Conservation (phyloP, 163 green algal genomes). For the Scenedesmus sp. region DNA sequence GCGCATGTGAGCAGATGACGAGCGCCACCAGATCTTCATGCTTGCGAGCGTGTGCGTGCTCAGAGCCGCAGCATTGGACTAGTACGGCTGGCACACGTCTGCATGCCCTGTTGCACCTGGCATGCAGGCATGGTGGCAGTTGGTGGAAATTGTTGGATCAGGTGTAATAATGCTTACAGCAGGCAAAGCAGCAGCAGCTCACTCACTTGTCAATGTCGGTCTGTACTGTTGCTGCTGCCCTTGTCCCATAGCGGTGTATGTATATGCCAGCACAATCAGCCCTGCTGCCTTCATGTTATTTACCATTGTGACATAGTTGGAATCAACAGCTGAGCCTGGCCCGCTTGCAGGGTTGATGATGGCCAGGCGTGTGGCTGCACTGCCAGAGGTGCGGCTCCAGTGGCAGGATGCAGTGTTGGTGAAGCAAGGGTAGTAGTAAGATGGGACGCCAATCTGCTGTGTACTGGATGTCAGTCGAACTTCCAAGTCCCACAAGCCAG, state of each 20-base stretch:
- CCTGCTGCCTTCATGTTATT: conserved; percentile 2
- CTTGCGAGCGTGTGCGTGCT: too few relatives aligned
- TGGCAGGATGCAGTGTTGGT: neutral
- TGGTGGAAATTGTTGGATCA: too few relatives aligned
- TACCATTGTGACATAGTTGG: neutral
- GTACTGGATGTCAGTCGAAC: neutral
- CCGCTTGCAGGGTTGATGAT: conserved; percentile 10
- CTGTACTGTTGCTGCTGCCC: neutral
- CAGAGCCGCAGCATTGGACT: too few relatives aligned
- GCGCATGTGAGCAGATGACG: too few relatives aligned
- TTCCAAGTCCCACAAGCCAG: conserved; percentile 6
- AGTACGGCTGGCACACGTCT: too few relatives aligned
- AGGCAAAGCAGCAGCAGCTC: neutral
- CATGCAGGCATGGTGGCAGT: too few relatives aligned
- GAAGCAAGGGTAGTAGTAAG: conserved; percentile 23
- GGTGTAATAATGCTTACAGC: neutral
- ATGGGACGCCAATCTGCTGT: conserved; percentile 22
- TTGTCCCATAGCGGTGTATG: neutral
- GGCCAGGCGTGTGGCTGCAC: neutral
- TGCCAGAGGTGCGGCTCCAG: neutral
- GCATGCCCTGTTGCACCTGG: too few relatives aligned
- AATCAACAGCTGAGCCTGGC: neutral
- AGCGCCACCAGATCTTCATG: too few relatives aligned
- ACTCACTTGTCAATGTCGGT: conserved; percentile 27
- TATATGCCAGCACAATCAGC: conserved; percentile 6